Percentiles rank a stretch among this genome's conserved stretches.
Conservation (phyloP, 768 basidiomycete genomes). For the Fomitopsis pulvina region DNA sequence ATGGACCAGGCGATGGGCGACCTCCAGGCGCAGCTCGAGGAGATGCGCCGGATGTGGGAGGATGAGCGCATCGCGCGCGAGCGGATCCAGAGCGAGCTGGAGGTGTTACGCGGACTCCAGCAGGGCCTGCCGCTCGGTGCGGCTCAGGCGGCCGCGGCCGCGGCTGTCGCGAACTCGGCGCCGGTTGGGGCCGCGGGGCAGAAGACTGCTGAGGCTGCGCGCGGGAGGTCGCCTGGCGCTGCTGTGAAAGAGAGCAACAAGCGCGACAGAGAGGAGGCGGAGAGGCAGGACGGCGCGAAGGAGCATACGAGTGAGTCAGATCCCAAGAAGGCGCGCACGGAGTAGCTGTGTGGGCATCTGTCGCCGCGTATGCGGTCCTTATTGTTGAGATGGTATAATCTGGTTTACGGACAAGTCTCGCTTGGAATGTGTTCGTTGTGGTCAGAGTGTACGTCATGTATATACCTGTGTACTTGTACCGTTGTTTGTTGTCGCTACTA, state of each 20-base stretch:
- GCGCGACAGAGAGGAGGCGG: constrained; percentile 13
- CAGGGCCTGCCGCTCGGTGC: constrained; percentile 7
- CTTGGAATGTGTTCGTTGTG: no score
- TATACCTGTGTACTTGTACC: no score
- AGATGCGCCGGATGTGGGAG: constrained; percentile 75
- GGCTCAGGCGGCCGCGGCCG: background rate
- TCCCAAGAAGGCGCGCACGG: background rate
- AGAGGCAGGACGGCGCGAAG: constrained; percentile 19
- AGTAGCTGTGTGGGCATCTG: no score
- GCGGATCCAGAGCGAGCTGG: constrained; percentile 60
- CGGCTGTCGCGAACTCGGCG: background rate
- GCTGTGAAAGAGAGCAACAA: constrained; percentile 15
- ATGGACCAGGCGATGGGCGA: constrained; percentile 93
- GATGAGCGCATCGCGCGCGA: constrained; percentile 60
- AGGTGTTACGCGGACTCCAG: constrained; percentile 29
- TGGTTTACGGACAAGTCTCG: no score
- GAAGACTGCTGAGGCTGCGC: background rate
- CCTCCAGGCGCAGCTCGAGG: constrained; percentile 76
- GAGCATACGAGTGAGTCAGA: constrained; percentile 16
- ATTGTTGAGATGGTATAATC: no score
- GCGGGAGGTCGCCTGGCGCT: background rate
- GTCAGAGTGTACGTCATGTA: no score
- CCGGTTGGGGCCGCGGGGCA: background rate
- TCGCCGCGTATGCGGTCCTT: no score
- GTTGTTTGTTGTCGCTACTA: no score